Base-by-base conservation (phyloP, 805 yeast genomes). In the Candida suzukii region DNA sequence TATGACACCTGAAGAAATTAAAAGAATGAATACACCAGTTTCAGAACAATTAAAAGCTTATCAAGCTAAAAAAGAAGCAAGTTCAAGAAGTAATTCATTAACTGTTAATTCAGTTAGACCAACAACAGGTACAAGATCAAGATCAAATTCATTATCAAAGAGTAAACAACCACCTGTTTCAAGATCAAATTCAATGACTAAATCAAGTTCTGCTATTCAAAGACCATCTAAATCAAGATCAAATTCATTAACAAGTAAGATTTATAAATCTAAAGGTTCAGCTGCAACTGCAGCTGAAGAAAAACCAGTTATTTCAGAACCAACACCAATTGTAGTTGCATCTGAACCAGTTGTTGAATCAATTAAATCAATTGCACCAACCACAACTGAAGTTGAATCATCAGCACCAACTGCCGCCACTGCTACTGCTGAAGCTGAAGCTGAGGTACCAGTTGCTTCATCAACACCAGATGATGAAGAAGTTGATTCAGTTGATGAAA, bases 41-140 rank as follows among this genome's bases (percentile, higher is more conserved):
- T 34, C 54, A 29, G 55, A 51, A 31, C 57, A 49, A 41, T 34
- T 53, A n/a, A 54, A 52, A 46, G 50, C 49, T 1, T 46, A 50
- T 30, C 49, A 50, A 39, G 54, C 50, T 18, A 52, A 52, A 18
- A 57, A 45, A 2, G 66, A 60, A 16, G 66, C 64, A 43, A 67
- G 69, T 35, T 68, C 70, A 43, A 64, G 66, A 43, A 62, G 70
- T 31, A 71, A 62, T 51, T 72, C 78, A 27, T 53, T 61, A 42
- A 67, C 70, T 22, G 32, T 53, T 10, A 46, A 46, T 34, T 48
- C 54, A 7, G 31, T 48, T 10, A 42, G 43, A 8, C 29, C 32
- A 28, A n/a, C n/a, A n/a, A n/a, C n/a, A n/a, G 18, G 17, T 8
- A 17, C 42, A 16, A 34, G 28, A 25, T 41, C 44, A 10, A 39